These are phyloP conservation scores for Fistulinella cinereoalba DNA, from an alignment of 1,284 basidiomycete species.

Conservation along the genomic window DNA sequence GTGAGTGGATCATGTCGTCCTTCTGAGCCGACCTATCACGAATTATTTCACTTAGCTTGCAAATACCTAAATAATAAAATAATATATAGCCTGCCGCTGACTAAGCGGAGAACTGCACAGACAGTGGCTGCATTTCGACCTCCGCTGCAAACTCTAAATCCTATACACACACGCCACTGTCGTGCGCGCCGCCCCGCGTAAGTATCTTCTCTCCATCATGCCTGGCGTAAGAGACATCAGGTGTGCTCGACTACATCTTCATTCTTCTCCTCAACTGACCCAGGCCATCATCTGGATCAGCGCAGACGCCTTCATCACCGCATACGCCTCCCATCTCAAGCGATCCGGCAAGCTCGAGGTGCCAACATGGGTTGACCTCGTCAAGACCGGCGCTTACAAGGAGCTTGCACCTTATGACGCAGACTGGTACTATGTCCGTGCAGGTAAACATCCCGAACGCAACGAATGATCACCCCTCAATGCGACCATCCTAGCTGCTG, in stretches of 20 bases:
- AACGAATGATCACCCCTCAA: not conserved
- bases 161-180: constrained; percentile 35
- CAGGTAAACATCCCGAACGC: constrained; percentile 58
- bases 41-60: too few relatives aligned
- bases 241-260: constrained; percentile 42
- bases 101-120: constrained; percentile 47
- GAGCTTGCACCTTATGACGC: constrained; percentile 99
- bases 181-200: constrained; percentile 44
- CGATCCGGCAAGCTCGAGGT: constrained; percentile 98
- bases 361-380: constrained; percentile 98
- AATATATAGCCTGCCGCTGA: constrained; percentile 34
- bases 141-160: constrained; percentile 38
- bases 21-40: too few relatives aligned
- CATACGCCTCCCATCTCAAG: constrained; percentile 93
- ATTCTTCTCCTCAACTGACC: not conserved
- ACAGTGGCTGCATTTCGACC: constrained; percentile 37
- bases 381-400: constrained; percentile 98
- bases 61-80: too few relatives aligned
- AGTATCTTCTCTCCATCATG: constrained; percentile 58
- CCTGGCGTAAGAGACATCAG: constrained; percentile 91
- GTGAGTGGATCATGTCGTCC: constrained; percentile 31
- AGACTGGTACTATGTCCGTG: constrained; percentile 99
- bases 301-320: constrained; percentile 87
- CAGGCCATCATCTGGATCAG: constrained; percentile 37
- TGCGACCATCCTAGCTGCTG: constrained; percentile 67